phyloP scores from a whole-genome alignment of 495 filamentous ascomycete genomes.

The Penicillium desertorum region DNA sequence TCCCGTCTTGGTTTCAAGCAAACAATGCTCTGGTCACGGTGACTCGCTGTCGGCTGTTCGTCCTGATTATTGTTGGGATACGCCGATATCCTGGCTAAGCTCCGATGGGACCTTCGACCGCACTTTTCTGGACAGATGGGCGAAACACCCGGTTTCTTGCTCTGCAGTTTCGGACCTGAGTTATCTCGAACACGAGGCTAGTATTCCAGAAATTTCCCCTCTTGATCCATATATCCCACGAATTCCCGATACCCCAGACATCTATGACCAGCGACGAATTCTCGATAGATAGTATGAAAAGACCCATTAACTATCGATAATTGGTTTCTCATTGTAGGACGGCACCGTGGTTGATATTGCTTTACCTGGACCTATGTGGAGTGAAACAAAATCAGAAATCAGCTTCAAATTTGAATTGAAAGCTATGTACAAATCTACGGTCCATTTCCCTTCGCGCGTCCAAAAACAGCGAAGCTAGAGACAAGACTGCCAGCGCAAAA shows the following conservation, averaged over 20 bases:
- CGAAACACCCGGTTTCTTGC: not conserved
- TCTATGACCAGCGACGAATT: constrained; percentile 8
- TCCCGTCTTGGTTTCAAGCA: not conserved
- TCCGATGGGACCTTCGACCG: not conserved
- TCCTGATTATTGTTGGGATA: not conserved
- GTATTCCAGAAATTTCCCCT: not conserved
- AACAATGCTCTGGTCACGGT: not conserved
- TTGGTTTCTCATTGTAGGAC: not conserved
- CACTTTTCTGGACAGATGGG: not conserved
- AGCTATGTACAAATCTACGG: constrained; percentile 30
- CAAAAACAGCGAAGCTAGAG: constrained; percentile 6
- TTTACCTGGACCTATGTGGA: not conserved
- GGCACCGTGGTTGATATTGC: not conserved
- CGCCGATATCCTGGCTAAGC: not conserved
- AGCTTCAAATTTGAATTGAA: constrained; percentile 28
- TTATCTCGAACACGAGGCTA: not conserved
- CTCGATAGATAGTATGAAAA: constrained; percentile 4
- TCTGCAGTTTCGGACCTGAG: not conserved
- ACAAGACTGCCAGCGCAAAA: not conserved
- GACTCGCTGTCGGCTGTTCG: not conserved
- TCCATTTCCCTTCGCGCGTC: constrained; percentile 4
- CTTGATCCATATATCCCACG: not conserved
- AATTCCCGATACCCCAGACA: constrained; percentile 11
- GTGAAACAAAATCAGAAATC: constrained; percentile 3
- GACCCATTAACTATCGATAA: not conserved